phyloP scores from a whole-genome alignment of 2,329 filamentous ascomycete genomes.

The Phyllosticta capitalensis region DNA sequence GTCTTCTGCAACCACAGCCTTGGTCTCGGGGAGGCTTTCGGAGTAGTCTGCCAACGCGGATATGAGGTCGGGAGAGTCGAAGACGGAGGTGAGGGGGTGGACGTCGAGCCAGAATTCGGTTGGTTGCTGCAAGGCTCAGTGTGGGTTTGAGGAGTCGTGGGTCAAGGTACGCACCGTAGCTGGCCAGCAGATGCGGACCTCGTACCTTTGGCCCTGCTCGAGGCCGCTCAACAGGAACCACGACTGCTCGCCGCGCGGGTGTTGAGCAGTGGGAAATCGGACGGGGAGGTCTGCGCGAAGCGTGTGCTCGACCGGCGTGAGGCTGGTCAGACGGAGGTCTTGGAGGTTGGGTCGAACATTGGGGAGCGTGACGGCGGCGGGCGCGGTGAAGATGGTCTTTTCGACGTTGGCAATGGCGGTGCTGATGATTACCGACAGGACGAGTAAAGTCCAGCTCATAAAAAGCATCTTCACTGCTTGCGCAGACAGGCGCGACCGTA shows the following conservation, averaged over 20 bases:
- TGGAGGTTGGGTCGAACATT: conserved; percentile 47
- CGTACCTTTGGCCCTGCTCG: conserved; percentile 66
- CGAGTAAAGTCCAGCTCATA: neutral
- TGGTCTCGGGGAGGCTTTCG: conserved; percentile 23
- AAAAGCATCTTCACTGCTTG: conserved; percentile 9
- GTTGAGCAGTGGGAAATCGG: conserved; percentile 51
- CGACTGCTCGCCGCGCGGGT: conserved; percentile 51
- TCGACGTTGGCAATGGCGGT: conserved; percentile 64
- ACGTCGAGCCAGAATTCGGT: conserved; percentile 65
- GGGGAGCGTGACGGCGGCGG: conserved; percentile 48
- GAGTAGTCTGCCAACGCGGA: conserved; percentile 57
- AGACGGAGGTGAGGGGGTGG: conserved; percentile 51
- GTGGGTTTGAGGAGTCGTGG: neutral
- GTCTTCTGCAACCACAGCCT: conserved; percentile 6
- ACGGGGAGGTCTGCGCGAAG: conserved; percentile 58
- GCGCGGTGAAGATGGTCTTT: conserved; percentile 80
- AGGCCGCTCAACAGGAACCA: conserved; percentile 74
- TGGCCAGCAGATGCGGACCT: conserved; percentile 86
- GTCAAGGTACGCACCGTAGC: conserved; percentile 60
- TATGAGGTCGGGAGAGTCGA: conserved; percentile 53
- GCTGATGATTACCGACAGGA: neutral
- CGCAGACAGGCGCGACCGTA: conserved; percentile 8
- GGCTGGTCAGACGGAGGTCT: conserved; percentile 52
- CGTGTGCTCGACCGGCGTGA: conserved; percentile 47
- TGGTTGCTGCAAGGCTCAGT: conserved; percentile 59